A percentile compares a stretch with the other conserved stretches of the same genome.
phyloP scores from a whole-genome alignment of 2,329 filamentous ascomycete species.

The Keithomyces neogunnii region DNA sequence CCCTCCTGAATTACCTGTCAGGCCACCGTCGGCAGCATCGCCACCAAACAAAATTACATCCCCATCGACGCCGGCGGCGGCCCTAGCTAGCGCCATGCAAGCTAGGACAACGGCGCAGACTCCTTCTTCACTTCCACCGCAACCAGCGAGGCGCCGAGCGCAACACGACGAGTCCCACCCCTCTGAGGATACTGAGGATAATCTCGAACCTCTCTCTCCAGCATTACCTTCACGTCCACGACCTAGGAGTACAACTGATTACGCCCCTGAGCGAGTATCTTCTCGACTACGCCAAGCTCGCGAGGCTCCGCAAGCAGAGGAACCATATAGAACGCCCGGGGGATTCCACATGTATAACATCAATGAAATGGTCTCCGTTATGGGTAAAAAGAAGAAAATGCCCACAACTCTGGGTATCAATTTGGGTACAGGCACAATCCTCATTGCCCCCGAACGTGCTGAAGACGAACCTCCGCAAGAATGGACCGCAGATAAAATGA shows the following conservation, averaged over 20 bases:
- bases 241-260: not conserved
- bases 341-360: conserved; percentile 95
- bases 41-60: conserved; percentile 15
- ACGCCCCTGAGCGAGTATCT: not conserved
- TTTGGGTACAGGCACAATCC: conserved; percentile 75
- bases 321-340: conserved; percentile 54
- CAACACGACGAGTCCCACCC: conserved; percentile 17
- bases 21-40: conserved; percentile 25
- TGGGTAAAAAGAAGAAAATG: conserved; percentile 98
- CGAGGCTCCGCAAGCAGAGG: conserved; percentile 11
- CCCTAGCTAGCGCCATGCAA: conserved; percentile 49
- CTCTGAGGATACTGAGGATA: conserved; percentile 23
- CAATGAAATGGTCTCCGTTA: conserved; percentile 93
- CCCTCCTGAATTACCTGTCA: conserved; percentile 35
- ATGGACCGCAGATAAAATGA: conserved; percentile 91
- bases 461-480: conserved; percentile 79
- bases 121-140: conserved; percentile 15
- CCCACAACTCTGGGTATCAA: conserved; percentile 96
- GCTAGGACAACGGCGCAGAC: conserved; percentile 22
- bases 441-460: conserved; percentile 80
- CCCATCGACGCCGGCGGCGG: conserved; percentile 39
- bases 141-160: conserved; percentile 16
- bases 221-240: conserved; percentile 30
- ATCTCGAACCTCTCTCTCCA: conserved; percentile 25
- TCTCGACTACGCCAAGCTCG: not conserved